These are phyloP conservation scores for Teratosphaeria destructans DNA, from an alignment of 2,329 filamentous ascomycete genomes.

Conservation along the genomic window DNA sequence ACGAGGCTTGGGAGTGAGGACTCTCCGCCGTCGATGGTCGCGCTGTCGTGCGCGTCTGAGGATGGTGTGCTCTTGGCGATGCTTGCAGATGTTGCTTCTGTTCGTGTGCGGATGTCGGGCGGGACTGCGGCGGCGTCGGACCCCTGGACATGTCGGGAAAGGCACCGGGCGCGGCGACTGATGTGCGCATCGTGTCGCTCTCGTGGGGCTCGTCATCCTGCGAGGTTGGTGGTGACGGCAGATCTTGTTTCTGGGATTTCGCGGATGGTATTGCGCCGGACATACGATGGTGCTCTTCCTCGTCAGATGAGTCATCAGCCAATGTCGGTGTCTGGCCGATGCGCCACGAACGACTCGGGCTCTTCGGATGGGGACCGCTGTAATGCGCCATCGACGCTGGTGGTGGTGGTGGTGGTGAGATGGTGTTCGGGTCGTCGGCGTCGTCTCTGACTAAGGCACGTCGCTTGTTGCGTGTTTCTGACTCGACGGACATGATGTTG, in stretches of 20 bases:
- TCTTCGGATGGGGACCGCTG: background rate
- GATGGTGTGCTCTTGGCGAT: background rate
- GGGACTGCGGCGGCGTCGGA: background rate
- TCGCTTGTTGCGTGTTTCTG: constrained; percentile 4
- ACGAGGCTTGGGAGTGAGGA: background rate
- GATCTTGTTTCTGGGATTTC: background rate
- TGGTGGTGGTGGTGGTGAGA: background rate
- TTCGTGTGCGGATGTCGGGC: background rate
- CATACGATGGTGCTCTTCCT: background rate
- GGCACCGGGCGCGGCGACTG: background rate
- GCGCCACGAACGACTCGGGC: background rate
- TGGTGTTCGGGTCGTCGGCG: background rate
- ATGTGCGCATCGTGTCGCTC: background rate
- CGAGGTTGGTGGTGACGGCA: background rate
- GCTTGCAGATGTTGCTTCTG: background rate
- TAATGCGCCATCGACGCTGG: background rate
- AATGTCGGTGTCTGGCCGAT: background rate
- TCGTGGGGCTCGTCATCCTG: background rate
- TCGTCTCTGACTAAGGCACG: constrained; percentile 2
- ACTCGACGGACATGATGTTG: background rate
- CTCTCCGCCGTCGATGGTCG: background rate
- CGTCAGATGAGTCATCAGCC: background rate
- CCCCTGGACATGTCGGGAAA: background rate
- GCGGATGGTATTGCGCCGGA: background rate
- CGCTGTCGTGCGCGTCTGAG: background rate